Evolutionary conservation across 179 eudicot species (phyloP), one percentile per base, ranked within the genome.

Genomic region (Sideroxylon spinosum): DNA sequence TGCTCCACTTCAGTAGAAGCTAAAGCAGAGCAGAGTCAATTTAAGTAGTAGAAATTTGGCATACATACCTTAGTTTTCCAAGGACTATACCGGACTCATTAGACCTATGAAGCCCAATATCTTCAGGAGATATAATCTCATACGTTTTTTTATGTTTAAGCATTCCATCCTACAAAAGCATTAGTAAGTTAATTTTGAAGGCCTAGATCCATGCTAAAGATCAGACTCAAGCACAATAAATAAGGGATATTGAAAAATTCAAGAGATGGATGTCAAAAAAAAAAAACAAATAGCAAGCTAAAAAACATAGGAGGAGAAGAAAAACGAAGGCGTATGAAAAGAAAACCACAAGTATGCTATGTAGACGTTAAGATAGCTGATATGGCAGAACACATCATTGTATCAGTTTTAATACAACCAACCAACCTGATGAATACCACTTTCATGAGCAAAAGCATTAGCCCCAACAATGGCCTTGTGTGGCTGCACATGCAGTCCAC

Each of bases 381-480:
- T 3, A 37, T 37, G 44, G 44, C 44, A 37, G 44, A 3, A 37
- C 44, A 37, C 44, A 37, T 37, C 44, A 37, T 37, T 5, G 49
- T 11, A 70, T 22, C 19, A n/a, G 9, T 32, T 63, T 14, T 32
- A 73, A 12, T 28, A 67, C 20, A 52, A 44, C 7, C 44, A 37
- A 83, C 87, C 68, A 85, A 94, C 98, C 97, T 95, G 98, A 82
- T 95, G 98, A 78, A 95, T 95, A 37, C 98, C 97, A 85, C 98
- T 95, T 85, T 95, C 98, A 89, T 95, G 98, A 79, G 93, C 97
- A 84, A 95, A 95, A 57, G 98, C 98, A 91, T 95, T 95, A 77
- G 93, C 93, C 80, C 98, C 98, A 74, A 95, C 98, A 78, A 95
- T 93, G 71, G 98, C 98, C 85, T 95, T 95, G 87, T 93, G 98